These are phyloP conservation scores for maize (Zea mays) DNA, from an alignment of 176 grass and related monocot genomes.

Conservation along the genomic window DNA sequence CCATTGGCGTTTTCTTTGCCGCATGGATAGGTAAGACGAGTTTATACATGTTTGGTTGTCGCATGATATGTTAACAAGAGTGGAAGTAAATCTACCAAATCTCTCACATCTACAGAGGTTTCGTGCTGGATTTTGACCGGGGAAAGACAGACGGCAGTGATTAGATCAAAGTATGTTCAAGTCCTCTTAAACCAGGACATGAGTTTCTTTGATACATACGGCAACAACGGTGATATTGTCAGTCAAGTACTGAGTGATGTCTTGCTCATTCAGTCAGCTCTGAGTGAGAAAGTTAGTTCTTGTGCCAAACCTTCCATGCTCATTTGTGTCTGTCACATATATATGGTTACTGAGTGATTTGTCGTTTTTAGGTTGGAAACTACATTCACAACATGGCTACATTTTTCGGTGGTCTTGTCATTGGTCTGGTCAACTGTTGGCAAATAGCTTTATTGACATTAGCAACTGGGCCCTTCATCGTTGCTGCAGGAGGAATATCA, in stretches of 20 bases:
- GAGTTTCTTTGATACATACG: slow-evolving; percentile 99
- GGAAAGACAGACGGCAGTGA: slow-evolving; percentile 93
- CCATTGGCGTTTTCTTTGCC: slow-evolving; percentile 79
- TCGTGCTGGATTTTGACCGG: slow-evolving; percentile 99
- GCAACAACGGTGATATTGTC: slow-evolving; percentile 97
- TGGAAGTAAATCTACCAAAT: slow-evolving; percentile 26
- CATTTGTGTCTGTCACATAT: neutral
- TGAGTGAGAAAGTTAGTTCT: slow-evolving; percentile 87
- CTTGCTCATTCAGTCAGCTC: slow-evolving; percentile 92
- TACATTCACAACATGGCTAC: slow-evolving; percentile 99
- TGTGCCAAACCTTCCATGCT: slow-evolving; percentile 6
- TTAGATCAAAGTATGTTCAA: slow-evolving; percentile 92
- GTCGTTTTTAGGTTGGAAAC: slow-evolving; percentile 74
- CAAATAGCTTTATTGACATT: slow-evolving; percentile 92
- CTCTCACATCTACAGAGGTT: slow-evolving; percentile 66
- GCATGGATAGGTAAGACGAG: slow-evolving; percentile 86
- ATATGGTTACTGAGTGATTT: neutral
- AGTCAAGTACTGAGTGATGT: slow-evolving; percentile 99
- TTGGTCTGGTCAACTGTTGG: slow-evolving; percentile 98
- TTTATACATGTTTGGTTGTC: neutral
- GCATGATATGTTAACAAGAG: neutral
- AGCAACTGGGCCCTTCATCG: slow-evolving; percentile 94
- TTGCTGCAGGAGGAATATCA: slow-evolving; percentile 99
- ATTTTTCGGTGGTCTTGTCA: slow-evolving; percentile 90
- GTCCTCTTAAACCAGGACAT: slow-evolving; percentile 97